Evolutionary conservation across 163 green algal species (phyloP).

Genomic region (Smithsoniella earleae): DNA sequence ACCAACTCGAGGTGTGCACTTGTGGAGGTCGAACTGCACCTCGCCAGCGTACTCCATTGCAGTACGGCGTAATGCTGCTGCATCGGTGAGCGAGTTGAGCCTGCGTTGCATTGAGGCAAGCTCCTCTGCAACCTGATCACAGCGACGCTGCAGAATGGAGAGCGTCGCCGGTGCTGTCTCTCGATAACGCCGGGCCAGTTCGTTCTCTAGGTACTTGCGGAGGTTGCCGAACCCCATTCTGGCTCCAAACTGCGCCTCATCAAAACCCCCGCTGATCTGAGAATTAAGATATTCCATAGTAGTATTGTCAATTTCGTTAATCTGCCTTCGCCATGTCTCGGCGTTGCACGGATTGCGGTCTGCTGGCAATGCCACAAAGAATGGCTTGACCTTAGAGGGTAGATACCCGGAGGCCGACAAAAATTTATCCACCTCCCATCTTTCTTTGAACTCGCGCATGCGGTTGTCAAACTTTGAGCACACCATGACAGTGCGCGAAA

Average conservation of each 20-base stretch:
- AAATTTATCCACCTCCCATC: slow-evolving; percentile 88
- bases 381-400: slow-evolving; percentile 67
- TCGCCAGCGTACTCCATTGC: slow-evolving; percentile 31
- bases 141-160: slow-evolving; percentile 70
- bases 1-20: too few species aligned
- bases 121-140: slow-evolving; percentile 52
- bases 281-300: slow-evolving; percentile 60
- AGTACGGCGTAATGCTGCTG: slow-evolving; percentile 52
- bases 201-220: slow-evolving; percentile 63
- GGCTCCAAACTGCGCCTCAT: slow-evolving; percentile 70
- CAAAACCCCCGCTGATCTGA: slow-evolving; percentile 76
- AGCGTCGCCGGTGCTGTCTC: slow-evolving; percentile 76
- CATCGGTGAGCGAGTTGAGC: slow-evolving; percentile 59
- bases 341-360: slow-evolving; percentile 58
- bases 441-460: slow-evolving; percentile 82
- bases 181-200: slow-evolving; percentile 61
- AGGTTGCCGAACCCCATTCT: slow-evolving; percentile 82
- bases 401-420: slow-evolving; percentile 79
- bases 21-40: too few species aligned
- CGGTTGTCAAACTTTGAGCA: slow-evolving; percentile 86
- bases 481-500: slow-evolving; percentile 69
- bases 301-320: slow-evolving; percentile 60
- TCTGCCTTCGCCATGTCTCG: slow-evolving; percentile 64
- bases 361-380: slow-evolving; percentile 87
- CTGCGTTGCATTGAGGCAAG: slow-evolving; percentile 55